phyloP scores from a whole-genome alignment of 768 basidiomycete genomes.

The Tulasnella sp. region DNA sequence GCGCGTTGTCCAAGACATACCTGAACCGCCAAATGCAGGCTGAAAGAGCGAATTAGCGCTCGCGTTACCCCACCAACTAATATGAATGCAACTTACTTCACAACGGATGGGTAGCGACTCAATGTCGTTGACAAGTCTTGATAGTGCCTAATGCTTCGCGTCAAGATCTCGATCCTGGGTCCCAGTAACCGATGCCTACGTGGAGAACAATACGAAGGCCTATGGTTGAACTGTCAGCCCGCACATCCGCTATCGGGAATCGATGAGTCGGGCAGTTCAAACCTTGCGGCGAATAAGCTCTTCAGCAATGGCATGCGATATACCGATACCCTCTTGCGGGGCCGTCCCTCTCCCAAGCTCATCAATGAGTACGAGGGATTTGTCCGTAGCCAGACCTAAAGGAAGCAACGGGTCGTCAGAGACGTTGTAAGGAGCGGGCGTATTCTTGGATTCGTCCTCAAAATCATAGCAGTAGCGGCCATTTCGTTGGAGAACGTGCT shows the following conservation, averaged over 20 bases:
- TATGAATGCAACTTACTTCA: conserved; percentile 49
- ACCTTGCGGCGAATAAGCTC: conserved; percentile 68
- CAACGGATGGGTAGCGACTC: conserved; percentile 64
- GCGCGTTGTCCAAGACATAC: conserved; percentile 33
- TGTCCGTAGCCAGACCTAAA: conserved; percentile 47
- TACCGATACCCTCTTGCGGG: conserved; percentile 70
- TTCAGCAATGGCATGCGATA: conserved; percentile 77
- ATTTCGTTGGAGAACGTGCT: conserved; percentile 97
- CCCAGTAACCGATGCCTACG: conserved; percentile 42
- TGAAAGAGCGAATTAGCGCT: conserved; percentile 31
- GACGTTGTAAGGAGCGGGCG: background rate
- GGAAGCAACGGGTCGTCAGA: background rate
- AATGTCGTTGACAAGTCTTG: conserved; percentile 70
- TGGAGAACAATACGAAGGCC: conserved; percentile 87
- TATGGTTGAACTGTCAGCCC: conserved; percentile 28
- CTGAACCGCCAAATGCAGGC: conserved; percentile 76
- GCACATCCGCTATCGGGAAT: background rate
- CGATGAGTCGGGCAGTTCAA: conserved; percentile 18
- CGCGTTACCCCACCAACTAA: background rate
- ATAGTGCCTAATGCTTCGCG: conserved; percentile 53
- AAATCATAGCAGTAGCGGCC: conserved; percentile 84
- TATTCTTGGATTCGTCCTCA: conserved; percentile 43
- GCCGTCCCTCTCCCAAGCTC: conserved; percentile 92
- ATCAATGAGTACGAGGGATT: conserved; percentile 48
- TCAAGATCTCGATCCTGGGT: background rate